Evolutionary conservation across 768 basidiomycete genomes (phyloP), one percentile per base, ranked within the genome.

Genomic region (Holtermanniella nyarrowii): DNA sequence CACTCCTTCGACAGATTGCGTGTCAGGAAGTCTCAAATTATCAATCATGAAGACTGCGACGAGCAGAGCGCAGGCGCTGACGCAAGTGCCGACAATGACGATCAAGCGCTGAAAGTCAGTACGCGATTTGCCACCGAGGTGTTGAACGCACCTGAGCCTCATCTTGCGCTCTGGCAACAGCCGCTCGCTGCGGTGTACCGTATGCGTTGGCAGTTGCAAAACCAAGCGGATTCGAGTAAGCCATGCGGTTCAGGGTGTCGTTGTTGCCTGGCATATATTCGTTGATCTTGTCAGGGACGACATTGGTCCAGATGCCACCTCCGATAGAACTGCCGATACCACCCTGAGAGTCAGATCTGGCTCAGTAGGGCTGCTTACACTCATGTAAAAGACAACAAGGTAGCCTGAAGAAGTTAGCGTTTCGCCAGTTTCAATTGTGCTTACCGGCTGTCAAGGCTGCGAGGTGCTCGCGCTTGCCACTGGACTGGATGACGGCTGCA

Each of bases 231-330:
- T 66, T 58, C 12, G 37, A 22, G 51, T 66, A 71, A 10, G 70
- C 70, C 27, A 50, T 21, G 3, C 46, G 46, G 44, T 59, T 58
- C 31, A 71, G 54, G 1, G 61, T 59, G 23, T 54, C 31, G 53
- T 71, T 59, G 23, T 49, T 50, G 26, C 26, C 22, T n/a, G n/a
- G n/a, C 40, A 71, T 55, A 53, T 69, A 69, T 0, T 16, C 12
- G 27, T 50, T 21, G 27, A 71, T 50, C 48, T 60, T 59, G 39
- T 42, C 22, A 1, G 69, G 67, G 39, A 68, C 65, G 42, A 57
- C 31, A 53, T 71, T 71, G 26, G 68, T 64, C 70, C 70, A 71
- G 50, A 71, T 66, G 16, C 59, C 66, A 21, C 69, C 69, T 10
- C 65, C 61, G 41, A 70, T 65, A 3, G 63, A 60, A 4, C 54